phyloP scores from a whole-genome alignment of 192 early-diverging fungal species.

The Backusella macrospora region DNA sequence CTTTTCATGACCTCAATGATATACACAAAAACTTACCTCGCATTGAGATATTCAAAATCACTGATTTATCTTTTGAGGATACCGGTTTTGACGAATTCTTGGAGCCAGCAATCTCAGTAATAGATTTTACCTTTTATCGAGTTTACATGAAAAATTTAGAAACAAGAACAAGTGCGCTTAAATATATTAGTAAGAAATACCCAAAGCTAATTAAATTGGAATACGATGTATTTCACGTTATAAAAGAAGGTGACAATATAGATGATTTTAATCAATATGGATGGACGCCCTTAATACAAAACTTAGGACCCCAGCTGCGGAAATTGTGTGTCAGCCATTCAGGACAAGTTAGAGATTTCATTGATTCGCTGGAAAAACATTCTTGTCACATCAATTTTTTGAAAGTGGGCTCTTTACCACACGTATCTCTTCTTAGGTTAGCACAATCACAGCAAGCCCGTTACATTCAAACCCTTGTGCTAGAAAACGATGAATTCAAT shows the following conservation, averaged over 20 bases:
- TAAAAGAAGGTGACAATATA: neutral
- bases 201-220: neutral
- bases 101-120: neutral
- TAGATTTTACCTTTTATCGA: neutral
- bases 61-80: constrained; percentile 6
- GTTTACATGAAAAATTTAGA: constrained; percentile 5
- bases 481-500: neutral
- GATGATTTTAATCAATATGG: constrained; percentile 6
- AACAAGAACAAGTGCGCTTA: neutral
- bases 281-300: neutral
- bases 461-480: neutral
- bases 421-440: neutral
- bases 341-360: neutral
- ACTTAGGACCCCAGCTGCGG: neutral
- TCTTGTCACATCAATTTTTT: neutral
- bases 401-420: constrained; percentile 4
- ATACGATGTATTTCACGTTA: neutral
- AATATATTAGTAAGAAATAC: constrained; percentile 9
- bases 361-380: neutral
- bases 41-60: neutral
- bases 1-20: neutral
- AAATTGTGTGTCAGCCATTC: neutral
- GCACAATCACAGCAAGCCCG: neutral
- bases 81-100: neutral
- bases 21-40: constrained; percentile 1